A percentile compares a stretch with the other conserved stretches of the same genome.
Evolutionary conservation across 345 rosid genomes (phyloP).

Genomic region (Brassica juncea): DNA sequence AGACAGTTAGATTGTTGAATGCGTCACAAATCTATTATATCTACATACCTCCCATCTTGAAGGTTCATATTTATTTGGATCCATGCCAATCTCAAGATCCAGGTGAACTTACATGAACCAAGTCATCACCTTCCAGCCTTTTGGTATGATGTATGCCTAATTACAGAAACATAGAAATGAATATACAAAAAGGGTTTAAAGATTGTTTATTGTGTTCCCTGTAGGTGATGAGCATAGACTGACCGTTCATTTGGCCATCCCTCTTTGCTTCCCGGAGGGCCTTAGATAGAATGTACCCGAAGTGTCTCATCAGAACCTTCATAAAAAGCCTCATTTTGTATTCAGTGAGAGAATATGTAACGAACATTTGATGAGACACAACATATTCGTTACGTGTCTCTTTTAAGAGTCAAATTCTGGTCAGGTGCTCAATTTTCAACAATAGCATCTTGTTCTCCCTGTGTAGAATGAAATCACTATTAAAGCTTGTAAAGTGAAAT

Average conservation of each 20-base stretch:
- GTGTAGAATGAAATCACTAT: not conserved
- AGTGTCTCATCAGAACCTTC: conserved; percentile 87
- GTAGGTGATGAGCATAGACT: conserved; percentile 36
- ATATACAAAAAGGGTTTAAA: not conserved
- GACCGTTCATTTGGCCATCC: conserved; percentile 58
- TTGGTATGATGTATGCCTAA: conserved; percentile 72
- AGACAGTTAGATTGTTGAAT: not conserved
- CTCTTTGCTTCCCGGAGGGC: conserved; percentile 73
- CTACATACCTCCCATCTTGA: conserved; percentile 81
- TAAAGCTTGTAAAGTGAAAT: not conserved
- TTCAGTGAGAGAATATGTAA: not conserved
- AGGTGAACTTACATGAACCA: conserved; percentile 79
- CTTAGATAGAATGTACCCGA: conserved; percentile 65
- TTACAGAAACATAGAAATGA: not conserved
- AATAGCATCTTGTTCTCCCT: conserved; percentile 75
- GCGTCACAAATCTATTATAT: not conserved
- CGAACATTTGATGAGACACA: too few species aligned
- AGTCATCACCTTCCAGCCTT: conserved; percentile 80
- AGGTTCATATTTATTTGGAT: conserved; percentile 72
- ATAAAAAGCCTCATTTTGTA: not conserved
- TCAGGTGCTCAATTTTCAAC: conserved; percentile 42
- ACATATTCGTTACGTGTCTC: too few species aligned
- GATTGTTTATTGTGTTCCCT: not conserved
- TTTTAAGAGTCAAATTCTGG: conserved; percentile 55
- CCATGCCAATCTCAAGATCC: conserved; percentile 59